Percentiles rank a stretch among this genome's conserved stretches.
Conservation (phyloP, 805 yeast species). For the Metschnikowia reukaufii region DNA sequence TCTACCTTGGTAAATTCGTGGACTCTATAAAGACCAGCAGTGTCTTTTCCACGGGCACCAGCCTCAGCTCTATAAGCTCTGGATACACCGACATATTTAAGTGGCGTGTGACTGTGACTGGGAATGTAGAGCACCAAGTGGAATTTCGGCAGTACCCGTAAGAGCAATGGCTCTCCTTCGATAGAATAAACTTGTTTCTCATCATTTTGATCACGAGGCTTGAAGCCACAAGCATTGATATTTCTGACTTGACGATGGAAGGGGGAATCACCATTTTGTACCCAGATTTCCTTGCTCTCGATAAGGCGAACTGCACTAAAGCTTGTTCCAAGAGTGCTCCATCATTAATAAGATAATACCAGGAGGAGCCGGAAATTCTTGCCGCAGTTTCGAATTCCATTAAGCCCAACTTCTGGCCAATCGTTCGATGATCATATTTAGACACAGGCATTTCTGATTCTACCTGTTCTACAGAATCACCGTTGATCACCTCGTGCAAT, state of each 20-base stretch:
- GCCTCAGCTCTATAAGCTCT: constrained; percentile 95
- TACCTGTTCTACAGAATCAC: constrained; percentile 33
- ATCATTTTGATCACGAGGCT: constrained; percentile 83
- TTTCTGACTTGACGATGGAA: constrained; percentile 73
- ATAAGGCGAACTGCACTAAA: constrained; percentile 72
- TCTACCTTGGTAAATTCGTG: constrained; percentile 97
- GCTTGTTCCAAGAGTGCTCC: constrained; percentile 93
- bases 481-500: constrained; percentile 54
- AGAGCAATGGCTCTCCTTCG: constrained; percentile 57
- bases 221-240: constrained; percentile 91
- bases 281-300: constrained; percentile 63
- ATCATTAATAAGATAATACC: constrained; percentile 81
- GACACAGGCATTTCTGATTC: constrained; percentile 19
- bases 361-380: constrained; percentile 75
- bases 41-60: constrained; percentile 91
- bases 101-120: constrained; percentile 52
- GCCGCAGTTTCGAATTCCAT: constrained; percentile 75
- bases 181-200: constrained; percentile 83
- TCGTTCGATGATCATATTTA: constrained; percentile 59
- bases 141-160: constrained; percentile 94
- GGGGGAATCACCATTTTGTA: constrained; percentile 81
- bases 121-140: constrained; percentile 78
- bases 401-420: constrained; percentile 66
- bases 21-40: constrained; percentile 88
- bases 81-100: constrained; percentile 73